Base-by-base conservation (phyloP, 768 basidiomycete genomes). In the Pleurotus cornucopiae region DNA sequence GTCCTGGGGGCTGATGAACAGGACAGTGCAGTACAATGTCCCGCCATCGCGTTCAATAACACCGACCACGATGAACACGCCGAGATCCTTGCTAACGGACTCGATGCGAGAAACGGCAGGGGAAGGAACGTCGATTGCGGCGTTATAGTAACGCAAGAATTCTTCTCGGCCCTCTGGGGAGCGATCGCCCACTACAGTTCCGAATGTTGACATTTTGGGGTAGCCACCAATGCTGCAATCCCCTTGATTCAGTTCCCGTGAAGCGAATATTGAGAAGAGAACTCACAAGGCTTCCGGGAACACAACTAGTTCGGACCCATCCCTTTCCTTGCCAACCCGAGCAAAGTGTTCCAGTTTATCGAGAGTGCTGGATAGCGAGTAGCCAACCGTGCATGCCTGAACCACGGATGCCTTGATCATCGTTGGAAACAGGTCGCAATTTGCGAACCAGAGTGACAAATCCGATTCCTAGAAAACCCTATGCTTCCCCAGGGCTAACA, bases 11-110 rank as follows among this genome's bases (percentile, higher is more conserved):
- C 81, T 76, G 20, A 85, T 73, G 64, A 84, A 85, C 16, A 84
- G 70, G 6, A 66, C 79, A 0, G 82, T 81, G 65, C 85, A 87
- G 59, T 84, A 86, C 14, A 86, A 67, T 1, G 84, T 84, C 3
- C 84, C 84, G 6, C 75, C 73, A 14, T 79, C 81, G 12, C 76
- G 74, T 62, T 86, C 85, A 49, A 87, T 77, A 13, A 84, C 73
- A 1, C 85, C 85, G 23, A 82, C 73, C 49, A 86, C 80, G 34
- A 86, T 67, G 61, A 83, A 83, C 12, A 85, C 74, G 7, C 68
- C 74, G 1, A 73, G 73, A 26, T 76, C 76, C 49, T 68, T 73
- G 57, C 79, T 76, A 58, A 85, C 72, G 5, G 63, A 61, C 58
- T 82, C 82, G 12, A 86, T 72, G 2, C 71, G 70, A 20, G 71